A percentile compares a stretch with the other conserved stretches of the same genome.
Conservation (phyloP, 179 eudicot species). For the Heliamphora pulchella region DNA sequence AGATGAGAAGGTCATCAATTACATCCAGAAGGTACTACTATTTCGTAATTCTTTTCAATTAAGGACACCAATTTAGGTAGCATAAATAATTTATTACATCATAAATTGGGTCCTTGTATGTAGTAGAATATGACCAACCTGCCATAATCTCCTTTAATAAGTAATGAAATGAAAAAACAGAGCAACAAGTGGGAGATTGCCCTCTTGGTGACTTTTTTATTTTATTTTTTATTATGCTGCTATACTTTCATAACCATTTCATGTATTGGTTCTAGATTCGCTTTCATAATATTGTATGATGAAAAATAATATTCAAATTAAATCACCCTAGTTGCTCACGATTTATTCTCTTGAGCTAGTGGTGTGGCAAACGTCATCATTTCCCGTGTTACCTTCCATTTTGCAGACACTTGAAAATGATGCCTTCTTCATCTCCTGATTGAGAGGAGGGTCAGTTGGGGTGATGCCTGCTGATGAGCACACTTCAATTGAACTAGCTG, state of each 20-base stretch:
- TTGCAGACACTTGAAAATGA: constrained; percentile 70
- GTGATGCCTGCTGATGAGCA: constrained; percentile 65
- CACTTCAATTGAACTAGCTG: constrained; percentile 76
- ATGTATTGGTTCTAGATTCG: not conserved
- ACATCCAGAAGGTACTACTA: constrained; percentile 46
- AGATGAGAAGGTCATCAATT: constrained; percentile 50
- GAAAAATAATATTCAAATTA: not conserved
- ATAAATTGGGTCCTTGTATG: not conserved
- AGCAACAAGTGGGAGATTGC: not conserved
- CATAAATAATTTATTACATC: not conserved
- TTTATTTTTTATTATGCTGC: not conserved
- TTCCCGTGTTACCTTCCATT: not conserved
- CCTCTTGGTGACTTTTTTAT: not conserved
- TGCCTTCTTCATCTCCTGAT: constrained; percentile 33
- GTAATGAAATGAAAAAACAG: not conserved
- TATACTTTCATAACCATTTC: not conserved
- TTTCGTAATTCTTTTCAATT: not conserved
- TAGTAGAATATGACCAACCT: not conserved
- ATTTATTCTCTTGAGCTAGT: not conserved
- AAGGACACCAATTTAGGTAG: not conserved
- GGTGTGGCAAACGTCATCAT: not conserved
- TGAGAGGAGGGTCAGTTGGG: constrained; percentile 55
- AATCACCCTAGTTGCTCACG: not conserved
- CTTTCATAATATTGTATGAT: not conserved
- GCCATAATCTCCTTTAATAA: not conserved